phyloP scores from a whole-genome alignment of 2,329 filamentous ascomycete genomes.

The Dactylellina haptotyla region DNA sequence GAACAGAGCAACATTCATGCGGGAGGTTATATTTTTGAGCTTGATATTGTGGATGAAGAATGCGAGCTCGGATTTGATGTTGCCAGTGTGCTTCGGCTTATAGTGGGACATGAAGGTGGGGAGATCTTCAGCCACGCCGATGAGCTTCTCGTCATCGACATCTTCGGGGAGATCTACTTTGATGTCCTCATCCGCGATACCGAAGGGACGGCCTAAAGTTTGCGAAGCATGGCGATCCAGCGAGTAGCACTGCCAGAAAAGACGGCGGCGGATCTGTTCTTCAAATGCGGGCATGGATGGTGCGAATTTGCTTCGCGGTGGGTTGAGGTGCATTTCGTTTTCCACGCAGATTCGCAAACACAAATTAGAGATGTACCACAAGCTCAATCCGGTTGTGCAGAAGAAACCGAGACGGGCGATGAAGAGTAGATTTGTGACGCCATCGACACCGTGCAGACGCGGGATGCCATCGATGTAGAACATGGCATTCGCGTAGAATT shows the following conservation, averaged over 20 bases:
- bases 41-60: constrained; percentile 54
- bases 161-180: constrained; percentile 61
- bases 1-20: constrained; percentile 51
- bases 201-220: constrained; percentile 62
- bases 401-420: constrained; percentile 54
- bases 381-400: constrained; percentile 50
- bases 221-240: constrained; percentile 62
- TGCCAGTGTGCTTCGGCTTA: constrained; percentile 43
- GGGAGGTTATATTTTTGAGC: constrained; percentile 51
- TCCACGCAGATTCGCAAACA: constrained; percentile 51
- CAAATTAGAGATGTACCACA: constrained; percentile 54
- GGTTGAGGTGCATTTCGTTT: constrained; percentile 54
- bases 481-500: constrained; percentile 54
- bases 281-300: constrained; percentile 57
- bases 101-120: constrained; percentile 52
- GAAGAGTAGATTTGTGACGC: constrained; percentile 49
- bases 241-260: constrained; percentile 64
- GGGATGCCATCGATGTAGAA: constrained; percentile 53
- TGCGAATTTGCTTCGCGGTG: constrained; percentile 40
- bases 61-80: constrained; percentile 51
- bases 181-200: constrained; percentile 63
- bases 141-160: constrained; percentile 60
- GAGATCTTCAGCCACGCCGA: constrained; percentile 47
- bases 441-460: constrained; percentile 48
- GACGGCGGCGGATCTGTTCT: constrained; percentile 62